Evolutionary conservation across 306 rosid species (phyloP).

Genomic region (Prunus mume): DNA sequence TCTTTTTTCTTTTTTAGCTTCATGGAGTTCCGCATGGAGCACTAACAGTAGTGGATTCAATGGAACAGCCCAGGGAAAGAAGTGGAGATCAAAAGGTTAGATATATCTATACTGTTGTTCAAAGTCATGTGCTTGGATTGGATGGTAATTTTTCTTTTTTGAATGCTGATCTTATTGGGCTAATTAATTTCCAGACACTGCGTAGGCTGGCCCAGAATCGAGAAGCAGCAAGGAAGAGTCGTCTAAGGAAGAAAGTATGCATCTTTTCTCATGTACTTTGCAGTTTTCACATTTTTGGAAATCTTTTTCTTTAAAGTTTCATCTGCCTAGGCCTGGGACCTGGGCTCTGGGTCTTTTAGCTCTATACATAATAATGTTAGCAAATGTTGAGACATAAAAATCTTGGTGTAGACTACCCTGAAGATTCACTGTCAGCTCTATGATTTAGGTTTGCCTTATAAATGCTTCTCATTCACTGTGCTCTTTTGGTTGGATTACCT

Average conservation of each 20-base stretch:
- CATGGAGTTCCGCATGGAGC: constrained; percentile 45
- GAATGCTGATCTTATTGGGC: not conserved
- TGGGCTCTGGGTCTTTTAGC: not conserved
- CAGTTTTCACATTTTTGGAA: not conserved
- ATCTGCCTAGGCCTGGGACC: not conserved
- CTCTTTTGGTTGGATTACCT: not conserved
- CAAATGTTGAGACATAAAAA: not conserved
- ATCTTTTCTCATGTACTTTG: not conserved
- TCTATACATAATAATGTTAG: not conserved
- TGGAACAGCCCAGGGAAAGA: constrained; percentile 45
- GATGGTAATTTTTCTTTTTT: not conserved
- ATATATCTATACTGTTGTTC: not conserved
- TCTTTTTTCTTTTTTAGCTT: constrained; percentile 31
- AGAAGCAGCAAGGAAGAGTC: constrained; percentile 79
- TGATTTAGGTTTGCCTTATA: not conserved
- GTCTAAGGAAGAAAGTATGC: constrained; percentile 68
- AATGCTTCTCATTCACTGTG: not conserved
- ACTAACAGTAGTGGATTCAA: constrained; percentile 51
- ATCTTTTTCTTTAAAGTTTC: not conserved
- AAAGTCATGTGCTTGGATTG: not conserved
- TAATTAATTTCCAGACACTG: constrained; percentile 34
- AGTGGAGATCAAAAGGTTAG: constrained; percentile 61
- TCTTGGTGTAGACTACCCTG: not conserved
- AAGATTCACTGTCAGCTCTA: not conserved
- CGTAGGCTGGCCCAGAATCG: constrained; percentile 79